Base-by-base conservation (phyloP, 1,284 basidiomycete genomes). In the Microbotryomycetes sp. region DNA sequence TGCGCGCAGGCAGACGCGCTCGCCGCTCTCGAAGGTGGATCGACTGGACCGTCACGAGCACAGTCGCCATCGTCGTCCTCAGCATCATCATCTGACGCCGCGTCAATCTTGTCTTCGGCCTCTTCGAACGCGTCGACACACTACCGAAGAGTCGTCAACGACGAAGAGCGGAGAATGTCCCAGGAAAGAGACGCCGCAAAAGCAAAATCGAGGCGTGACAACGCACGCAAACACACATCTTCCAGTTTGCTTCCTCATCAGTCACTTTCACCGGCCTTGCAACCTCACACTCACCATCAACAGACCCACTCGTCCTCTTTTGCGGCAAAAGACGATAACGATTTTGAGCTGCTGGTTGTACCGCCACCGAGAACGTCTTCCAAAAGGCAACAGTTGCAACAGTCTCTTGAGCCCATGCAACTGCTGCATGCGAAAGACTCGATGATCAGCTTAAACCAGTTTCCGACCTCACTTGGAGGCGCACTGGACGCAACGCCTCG, bases 1-100 rank as follows among this genome's bases (percentile, higher is more conserved):
- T 68, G 66, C 56, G 64, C 63, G 2, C 61, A 60, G 3, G 53
- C 54, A 4, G 66, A 68, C 49, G 66, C 66, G 52, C 30, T 68
- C 28, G 57, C 60, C n/a, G 64, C 66, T 5, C 50, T 68, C 4
- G 62, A 61, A 28, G 66, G 56, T 2, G 50, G 54, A 5, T 55
- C 52, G 50, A 52, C 50, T 16, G 48, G 50, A 23, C 13, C 21
- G 59, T 45, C 15, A 64, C 18, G 48, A 49, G 5, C 9, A 11
- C 35, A 41, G 18, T 41, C 35, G 9, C 11, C 9, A 41, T 41
- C 35, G 55, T 31, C 23, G 48, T 46, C 23, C 29, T 54, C 18
- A 55, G 56, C 50, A 30, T 50, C 24, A 4, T 31, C 45, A 35
- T 59, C 52, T 23, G 52, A 45, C 5, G 56, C 54, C 11, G 30